Base-by-base conservation (phyloP, 208 protist species). In the Tritrichomonas foetus region DNA sequence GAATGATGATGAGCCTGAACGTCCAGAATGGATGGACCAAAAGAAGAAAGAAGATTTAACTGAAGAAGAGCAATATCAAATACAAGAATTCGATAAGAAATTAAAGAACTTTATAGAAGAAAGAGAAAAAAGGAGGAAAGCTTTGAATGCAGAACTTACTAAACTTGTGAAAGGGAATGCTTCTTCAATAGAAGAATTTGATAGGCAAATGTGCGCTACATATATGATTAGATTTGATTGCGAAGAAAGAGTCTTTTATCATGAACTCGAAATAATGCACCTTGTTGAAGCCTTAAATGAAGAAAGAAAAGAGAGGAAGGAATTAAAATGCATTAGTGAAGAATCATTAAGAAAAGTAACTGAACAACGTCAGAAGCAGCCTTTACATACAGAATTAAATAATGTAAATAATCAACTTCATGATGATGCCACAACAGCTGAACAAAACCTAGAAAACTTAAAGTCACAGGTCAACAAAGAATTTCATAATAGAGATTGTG, bases 11-110 rank as follows among this genome's bases (percentile, higher is more conserved):
- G 78, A 89, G 30, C 78, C 78, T 39, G 39, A 27, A 5, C 14
- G 41, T 61, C 78, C 78, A 20, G 78, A 89, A 61, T 89, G 78
- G 78, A 89, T 89, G 78, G 39, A 13, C 25, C 53, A 13, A 27
- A 89, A 89, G 78, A 89, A 89, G 78, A 89, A 89, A 39, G 78
- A 89, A 89, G 78, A 89, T 39, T 53, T 89, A n/a, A 89, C 78
- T 27, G 78, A 89, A 89, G 78, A 89, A 89, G 78, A 89, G 30
- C 78, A 89, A 36, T 89, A 89, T 57, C 78, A 89, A 89, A 49
- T 89, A 5, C 47, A 53, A 27, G 78, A 89, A 89, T 89, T 89
- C 47, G 78, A 89, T 14, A 89, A 89, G 78, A 89, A 89, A 49
- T 53, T 53, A n/a, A 89, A 89, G 47, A 44, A 53, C 47, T 89